Percentiles rank a stretch among this genome's conserved stretches.
These are phyloP conservation scores for Cryptosporidium muris DNA, from an alignment of 169 alveolate genomes.

Conservation along the genomic window DNA sequence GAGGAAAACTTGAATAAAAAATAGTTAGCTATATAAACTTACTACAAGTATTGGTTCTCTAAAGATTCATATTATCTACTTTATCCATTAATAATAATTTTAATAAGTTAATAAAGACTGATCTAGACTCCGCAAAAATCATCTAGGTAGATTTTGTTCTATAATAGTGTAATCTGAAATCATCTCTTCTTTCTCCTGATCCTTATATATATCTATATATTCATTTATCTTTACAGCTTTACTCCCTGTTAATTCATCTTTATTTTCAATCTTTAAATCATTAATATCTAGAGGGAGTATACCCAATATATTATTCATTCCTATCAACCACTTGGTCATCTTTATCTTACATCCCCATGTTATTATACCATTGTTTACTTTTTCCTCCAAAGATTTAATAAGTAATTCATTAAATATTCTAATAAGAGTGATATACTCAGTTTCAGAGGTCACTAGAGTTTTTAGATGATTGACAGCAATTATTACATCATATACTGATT, in stretches of 20 bases:
- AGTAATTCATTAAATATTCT: constrained; percentile 19
- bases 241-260: background rate
- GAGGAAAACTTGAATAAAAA: background rate
- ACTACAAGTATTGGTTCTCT: background rate
- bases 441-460: constrained; percentile 6
- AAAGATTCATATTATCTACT: constrained; percentile 19
- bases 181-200: too few relatives aligned
- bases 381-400: constrained; percentile 24
- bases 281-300: background rate
- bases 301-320: constrained; percentile 9
- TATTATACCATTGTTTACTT: background rate
- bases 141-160: too few relatives aligned
- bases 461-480: constrained; percentile 1
- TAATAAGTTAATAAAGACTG: too few relatives aligned
- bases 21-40: background rate
- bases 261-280: background rate
- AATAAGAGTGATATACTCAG: constrained; percentile 6
- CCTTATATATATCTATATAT: background rate
- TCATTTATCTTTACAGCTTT: constrained; percentile 13
- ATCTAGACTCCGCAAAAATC: too few relatives aligned
- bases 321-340: constrained; percentile 35
- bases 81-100: too few relatives aligned
- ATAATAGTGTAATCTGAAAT: too few relatives aligned
- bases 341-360: constrained; percentile 18
- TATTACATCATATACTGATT: constrained; percentile 1